Conservation (phyloP, 805 yeast species). For the Yarrowia deformans region DNA sequence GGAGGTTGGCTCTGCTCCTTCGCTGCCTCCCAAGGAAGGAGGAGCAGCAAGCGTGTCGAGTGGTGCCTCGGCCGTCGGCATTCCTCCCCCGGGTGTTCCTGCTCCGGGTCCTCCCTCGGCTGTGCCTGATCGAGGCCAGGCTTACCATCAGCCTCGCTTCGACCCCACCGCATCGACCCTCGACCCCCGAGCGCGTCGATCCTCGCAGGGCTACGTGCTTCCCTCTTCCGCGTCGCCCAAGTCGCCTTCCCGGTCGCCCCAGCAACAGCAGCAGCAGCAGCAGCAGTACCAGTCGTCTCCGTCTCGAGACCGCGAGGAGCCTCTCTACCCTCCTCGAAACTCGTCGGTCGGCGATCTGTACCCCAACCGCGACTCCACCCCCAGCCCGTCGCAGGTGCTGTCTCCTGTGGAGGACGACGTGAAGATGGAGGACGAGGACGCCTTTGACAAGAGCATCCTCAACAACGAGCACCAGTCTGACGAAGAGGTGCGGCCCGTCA, state of each 20-base stretch:
- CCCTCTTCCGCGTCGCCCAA: slow-evolving; percentile 4
- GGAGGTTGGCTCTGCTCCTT: slow-evolving; percentile 46
- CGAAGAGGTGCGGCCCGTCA: not conserved
- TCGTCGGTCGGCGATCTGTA: slow-evolving; percentile 13
- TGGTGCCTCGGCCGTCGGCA: not conserved
- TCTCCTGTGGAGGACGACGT: slow-evolving; percentile 34
- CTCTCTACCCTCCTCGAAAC: slow-evolving; percentile 23
- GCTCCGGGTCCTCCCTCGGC: slow-evolving; percentile 31
- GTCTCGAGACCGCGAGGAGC: not conserved
- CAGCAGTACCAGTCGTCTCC: slow-evolving; percentile 27
- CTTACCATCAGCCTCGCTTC: slow-evolving; percentile 35
- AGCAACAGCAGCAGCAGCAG: slow-evolving; percentile 29
- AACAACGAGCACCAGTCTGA: not conserved
- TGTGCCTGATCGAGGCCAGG: slow-evolving; percentile 25
- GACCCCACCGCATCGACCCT: slow-evolving; percentile 6
- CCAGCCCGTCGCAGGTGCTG: slow-evolving; percentile 22
- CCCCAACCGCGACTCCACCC: slow-evolving; percentile 23
- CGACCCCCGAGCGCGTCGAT: slow-evolving; percentile 29
- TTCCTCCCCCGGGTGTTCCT: slow-evolving; percentile 17
- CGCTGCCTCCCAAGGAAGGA: slow-evolving; percentile 36
- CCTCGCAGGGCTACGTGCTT: slow-evolving; percentile 10
- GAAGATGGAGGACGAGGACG: slow-evolving; percentile 18
- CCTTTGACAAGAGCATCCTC: slow-evolving; percentile 3
- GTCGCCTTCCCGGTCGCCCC: slow-evolving; percentile 21
- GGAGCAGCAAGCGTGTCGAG: not conserved